Conservation (phyloP, 2,329 filamentous ascomycete species). For the Aspergillus puulaauensis region DNA sequence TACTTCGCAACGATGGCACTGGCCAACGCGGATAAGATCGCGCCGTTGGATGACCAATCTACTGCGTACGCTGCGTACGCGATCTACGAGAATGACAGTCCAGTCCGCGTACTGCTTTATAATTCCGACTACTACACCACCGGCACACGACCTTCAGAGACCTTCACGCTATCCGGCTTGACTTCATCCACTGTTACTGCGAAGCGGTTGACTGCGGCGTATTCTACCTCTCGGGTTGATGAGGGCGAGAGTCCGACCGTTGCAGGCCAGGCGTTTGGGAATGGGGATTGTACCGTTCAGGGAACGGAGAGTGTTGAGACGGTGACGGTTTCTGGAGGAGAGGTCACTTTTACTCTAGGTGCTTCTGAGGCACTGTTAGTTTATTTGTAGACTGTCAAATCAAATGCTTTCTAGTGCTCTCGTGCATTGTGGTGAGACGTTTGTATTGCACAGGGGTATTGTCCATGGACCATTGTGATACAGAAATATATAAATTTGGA, state of each 20-base stretch:
- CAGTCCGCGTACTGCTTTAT: conserved; percentile 42
- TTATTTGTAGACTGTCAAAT: conserved; percentile 25
- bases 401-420: too few relatives aligned
- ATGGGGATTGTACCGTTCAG: conserved; percentile 46
- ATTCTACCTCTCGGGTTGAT: conserved; percentile 47
- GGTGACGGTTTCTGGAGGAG: conserved; percentile 23
- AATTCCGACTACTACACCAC: conserved; percentile 33
- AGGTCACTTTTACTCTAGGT: conserved; percentile 42
- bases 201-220: conserved; percentile 48
- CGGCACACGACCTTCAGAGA: conserved; percentile 29
- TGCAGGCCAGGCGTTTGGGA: conserved; percentile 48
- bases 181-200: conserved; percentile 36
- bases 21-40: conserved; percentile 45
- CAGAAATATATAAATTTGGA: too few relatives aligned
- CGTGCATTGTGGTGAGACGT: neutral
- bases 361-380: conserved; percentile 53
- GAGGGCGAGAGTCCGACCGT: conserved; percentile 44
- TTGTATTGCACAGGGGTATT: fast-evolving
- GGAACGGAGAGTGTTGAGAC: conserved; percentile 34
- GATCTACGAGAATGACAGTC: conserved; percentile 40
- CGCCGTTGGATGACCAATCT: conserved; percentile 47
- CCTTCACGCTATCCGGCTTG: conserved; percentile 47
- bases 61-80: conserved; percentile 49
- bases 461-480: too few relatives aligned
- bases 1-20: conserved; percentile 49